Conservation (phyloP, 495 filamentous ascomycete genomes). For the Lophiostoma macrostomum region DNA sequence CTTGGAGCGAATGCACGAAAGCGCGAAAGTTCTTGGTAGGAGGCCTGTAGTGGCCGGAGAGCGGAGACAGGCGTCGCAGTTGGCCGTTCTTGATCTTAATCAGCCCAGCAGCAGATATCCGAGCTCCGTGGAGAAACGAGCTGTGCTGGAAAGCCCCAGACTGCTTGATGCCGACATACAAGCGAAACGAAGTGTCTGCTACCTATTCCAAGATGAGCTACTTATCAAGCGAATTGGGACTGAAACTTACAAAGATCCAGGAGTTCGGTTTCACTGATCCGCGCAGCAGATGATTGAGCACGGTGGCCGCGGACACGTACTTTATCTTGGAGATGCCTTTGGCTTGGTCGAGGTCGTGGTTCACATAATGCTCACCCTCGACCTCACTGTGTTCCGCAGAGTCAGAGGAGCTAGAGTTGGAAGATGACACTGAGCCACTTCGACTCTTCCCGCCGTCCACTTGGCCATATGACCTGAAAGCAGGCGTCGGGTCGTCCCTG, state of each 20-base stretch:
- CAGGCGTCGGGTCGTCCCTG: constrained; percentile 50
- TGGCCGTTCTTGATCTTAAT: constrained; percentile 82
- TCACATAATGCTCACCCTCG: constrained; percentile 52
- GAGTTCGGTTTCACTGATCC: constrained; percentile 71
- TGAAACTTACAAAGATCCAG: constrained; percentile 73
- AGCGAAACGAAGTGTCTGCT: constrained; percentile 76
- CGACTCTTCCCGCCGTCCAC: constrained; percentile 5
- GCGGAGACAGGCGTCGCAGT: constrained; percentile 53
- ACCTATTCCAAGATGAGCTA: constrained; percentile 38
- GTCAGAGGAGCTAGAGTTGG: constrained; percentile 29
- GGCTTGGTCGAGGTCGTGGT: constrained; percentile 51
- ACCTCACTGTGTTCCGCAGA: constrained; percentile 31
- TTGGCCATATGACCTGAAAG: constrained; percentile 7
- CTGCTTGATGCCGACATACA: constrained; percentile 90
- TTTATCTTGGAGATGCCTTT: constrained; percentile 61
- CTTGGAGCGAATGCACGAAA: constrained; percentile 69
- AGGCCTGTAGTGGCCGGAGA: constrained; percentile 85
- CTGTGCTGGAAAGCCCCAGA: constrained; percentile 86
- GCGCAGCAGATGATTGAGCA: constrained; percentile 69
- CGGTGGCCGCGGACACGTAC: constrained; percentile 63
- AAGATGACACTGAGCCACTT: constrained; percentile 22
- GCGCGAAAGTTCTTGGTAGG: constrained; percentile 73
- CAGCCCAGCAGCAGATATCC: constrained; percentile 78
- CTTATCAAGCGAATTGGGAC: background rate
- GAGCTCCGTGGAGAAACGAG: constrained; percentile 77